Evolutionary conservation across 2,329 filamentous ascomycete species (phyloP), one percentile per base, ranked within the genome.

Genomic region (Cladobotryum protrusum): DNA sequence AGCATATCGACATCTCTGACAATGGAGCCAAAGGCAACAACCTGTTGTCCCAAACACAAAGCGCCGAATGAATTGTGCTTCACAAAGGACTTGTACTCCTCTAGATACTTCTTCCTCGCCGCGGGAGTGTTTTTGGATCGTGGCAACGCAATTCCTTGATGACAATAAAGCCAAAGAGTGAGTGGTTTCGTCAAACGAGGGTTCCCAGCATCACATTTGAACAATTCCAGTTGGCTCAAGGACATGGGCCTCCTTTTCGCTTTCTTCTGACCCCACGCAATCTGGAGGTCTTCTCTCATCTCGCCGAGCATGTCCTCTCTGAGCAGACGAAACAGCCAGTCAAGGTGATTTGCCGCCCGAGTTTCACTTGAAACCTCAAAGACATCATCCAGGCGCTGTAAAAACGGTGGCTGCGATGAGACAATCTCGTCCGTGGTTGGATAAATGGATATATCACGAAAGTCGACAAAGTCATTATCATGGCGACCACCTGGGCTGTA

Each of bases 251-350:
- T 69, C 59, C 13, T 72, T 62, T 66, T 17, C 66, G 74, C 53
- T 69, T 73, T 59, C 55, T 76, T 81, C n/a, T 66, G 67, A 0
- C 74, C 75, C 11, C 63, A 68, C 0, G 76, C 71, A 4, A 73
- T 66, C 24, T 80, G 73, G 0, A 85, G 62, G 43, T 86, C 83
- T 8, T 82, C 78, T 1, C 81, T 75, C 2, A 90, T 68, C 54
- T 86, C 83, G 0, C 72, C 78, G 0, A 89, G 65, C 74, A 89
- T 83, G 54, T 89, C 86, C 56, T 90, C 85, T 3, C 86, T 71
- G 0, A 88, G 68, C 0, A 89, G 72, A 0, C 86, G 82, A 55
- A 86, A 91, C 46, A 88, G 82, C 58, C 85, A 87, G 57, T 87
- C 86, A 0, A 87, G 63, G 59, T 89, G 82, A 0, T 68, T 63